These are phyloP conservation scores for Ambispora gerdemannii DNA, from an alignment of 192 early-diverging fungal genomes.

Conservation along the genomic window DNA sequence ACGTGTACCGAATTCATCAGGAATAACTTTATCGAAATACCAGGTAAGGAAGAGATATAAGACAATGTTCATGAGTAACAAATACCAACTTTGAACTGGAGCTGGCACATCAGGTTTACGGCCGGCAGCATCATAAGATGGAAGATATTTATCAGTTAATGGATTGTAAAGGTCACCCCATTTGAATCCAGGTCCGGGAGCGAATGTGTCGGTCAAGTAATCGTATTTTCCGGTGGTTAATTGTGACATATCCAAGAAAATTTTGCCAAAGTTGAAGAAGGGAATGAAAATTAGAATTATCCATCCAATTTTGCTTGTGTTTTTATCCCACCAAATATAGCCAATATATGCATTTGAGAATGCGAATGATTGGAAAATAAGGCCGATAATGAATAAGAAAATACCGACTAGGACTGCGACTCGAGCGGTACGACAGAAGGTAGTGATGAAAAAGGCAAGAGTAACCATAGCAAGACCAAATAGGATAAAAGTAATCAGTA, in stretches of 20 bases:
- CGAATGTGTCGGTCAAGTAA: conserved; percentile 54
- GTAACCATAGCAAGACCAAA: conserved; percentile 74
- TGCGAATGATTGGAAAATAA: conserved; percentile 62
- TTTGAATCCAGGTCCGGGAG: conserved; percentile 65
- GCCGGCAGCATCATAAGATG: conserved; percentile 42
- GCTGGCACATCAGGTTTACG: conserved; percentile 52
- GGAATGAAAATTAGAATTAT: conserved; percentile 45
- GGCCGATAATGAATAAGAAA: conserved; percentile 75
- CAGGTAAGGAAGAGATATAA: conserved; percentile 60
- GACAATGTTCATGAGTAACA: conserved; percentile 61
- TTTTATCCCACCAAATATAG: conserved; percentile 49
- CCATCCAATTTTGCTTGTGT: conserved; percentile 29
- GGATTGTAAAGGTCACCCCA: conserved; percentile 47
- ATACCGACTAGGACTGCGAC: conserved; percentile 71
- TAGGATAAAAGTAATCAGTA: conserved; percentile 65
- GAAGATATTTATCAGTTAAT: conserved; percentile 43
- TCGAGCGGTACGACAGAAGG: conserved; percentile 56
- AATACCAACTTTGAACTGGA: conserved; percentile 61
- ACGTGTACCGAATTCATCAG: conserved; percentile 67
- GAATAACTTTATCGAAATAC: conserved; percentile 77
- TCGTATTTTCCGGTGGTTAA: conserved; percentile 48
- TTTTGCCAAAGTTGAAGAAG: conserved; percentile 61
- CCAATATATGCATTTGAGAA: conserved; percentile 46
- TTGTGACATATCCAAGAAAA: conserved; percentile 69
- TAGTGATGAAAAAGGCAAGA: conserved; percentile 67